Evolutionary conservation across 2,329 filamentous ascomycete species (phyloP), one percentile per base, ranked within the genome.

Genomic region (Penicillium concentricum): DNA sequence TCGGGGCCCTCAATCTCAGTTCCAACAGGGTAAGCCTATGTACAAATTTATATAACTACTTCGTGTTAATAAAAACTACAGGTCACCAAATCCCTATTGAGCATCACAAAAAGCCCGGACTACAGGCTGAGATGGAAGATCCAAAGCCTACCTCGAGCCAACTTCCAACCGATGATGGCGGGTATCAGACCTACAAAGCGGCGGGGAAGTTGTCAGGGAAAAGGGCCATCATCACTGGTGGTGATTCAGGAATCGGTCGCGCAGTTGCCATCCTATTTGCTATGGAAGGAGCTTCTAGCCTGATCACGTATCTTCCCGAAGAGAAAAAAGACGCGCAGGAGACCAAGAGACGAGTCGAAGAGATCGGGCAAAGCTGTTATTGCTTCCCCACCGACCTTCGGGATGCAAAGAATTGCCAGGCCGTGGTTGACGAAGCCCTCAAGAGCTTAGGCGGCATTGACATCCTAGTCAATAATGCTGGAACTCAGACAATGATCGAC

Each of bases 171-270:
- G 81, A 83, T 22, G 83, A 88, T 54, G 87, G 87, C 43, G 84
- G 84, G 15, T 86, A 84, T 64, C 83, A 88, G 66, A 82, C 82
- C 46, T 93, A 93, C 77, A 86, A 86, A 70, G 83, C 88, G 4
- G 88, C 89, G 1, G 86, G 85, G 45, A 94, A 93, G 76, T 82
- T 94, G 5, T 74, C 83, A 62, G 89, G 85, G 58, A 90, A 87
- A 74, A 89, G 85, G 54, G 89, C 90, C 5, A 74, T 94, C 51
- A 93, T 93, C 66, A 93, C 90, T 0, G 89, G 90, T n/a, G 90
- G 90, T 3, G 90, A 93, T 73, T 87, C 84, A 8, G 90, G 90
- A 2, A 93, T 93, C 61, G 89, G 90, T 4, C 84, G 89, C 32
- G 86, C 90, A 0, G 84, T 87, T 1, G 89, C 90, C 1, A 81